phyloP scores from a whole-genome alignment of 345 rosid species.

The Lenwebbia sp. region DNA sequence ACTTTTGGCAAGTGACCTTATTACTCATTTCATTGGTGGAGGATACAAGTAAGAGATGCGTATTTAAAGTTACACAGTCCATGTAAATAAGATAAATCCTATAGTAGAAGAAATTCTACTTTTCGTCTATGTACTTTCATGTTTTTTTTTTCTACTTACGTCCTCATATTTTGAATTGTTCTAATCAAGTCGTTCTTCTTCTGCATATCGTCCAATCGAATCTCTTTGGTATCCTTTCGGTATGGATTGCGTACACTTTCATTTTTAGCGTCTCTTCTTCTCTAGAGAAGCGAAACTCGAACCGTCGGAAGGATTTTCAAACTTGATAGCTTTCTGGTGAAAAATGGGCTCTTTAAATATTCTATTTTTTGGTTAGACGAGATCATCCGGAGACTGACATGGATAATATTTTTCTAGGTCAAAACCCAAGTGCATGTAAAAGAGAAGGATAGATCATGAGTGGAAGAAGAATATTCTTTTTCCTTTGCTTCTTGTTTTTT shows the following conservation, averaged over 20 bases:
- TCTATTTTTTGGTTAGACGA: neutral
- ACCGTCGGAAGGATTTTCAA: too few relatives aligned
- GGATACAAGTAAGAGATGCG: neutral
- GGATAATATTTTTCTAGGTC: neutral
- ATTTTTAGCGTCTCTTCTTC: too few relatives aligned
- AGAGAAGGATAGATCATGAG: neutral
- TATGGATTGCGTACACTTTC: too few relatives aligned
- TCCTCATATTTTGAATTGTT: neutral
- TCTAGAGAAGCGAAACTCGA: too few relatives aligned
- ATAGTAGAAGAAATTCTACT: neutral
- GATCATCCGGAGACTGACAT: neutral
- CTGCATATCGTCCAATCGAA: neutral
- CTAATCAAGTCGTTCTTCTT: neutral
- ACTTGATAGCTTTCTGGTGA: too few relatives aligned
- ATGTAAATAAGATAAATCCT: neutral
- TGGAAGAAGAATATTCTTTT: neutral
- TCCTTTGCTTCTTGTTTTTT: neutral
- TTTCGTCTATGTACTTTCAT: neutral
- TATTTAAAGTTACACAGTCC: neutral
- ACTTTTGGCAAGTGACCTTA: too few relatives aligned
- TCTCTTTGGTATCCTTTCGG: neutral
- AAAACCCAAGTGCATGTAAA: accelerated
- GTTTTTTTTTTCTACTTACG: neutral
- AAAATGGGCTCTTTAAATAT: too few relatives aligned
- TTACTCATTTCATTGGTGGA: too few relatives aligned